Evolutionary conservation across 495 filamentous ascomycete genomes (phyloP), one percentile per base, ranked within the genome.

Genomic region (Aspergillus bertholletiae): DNA sequence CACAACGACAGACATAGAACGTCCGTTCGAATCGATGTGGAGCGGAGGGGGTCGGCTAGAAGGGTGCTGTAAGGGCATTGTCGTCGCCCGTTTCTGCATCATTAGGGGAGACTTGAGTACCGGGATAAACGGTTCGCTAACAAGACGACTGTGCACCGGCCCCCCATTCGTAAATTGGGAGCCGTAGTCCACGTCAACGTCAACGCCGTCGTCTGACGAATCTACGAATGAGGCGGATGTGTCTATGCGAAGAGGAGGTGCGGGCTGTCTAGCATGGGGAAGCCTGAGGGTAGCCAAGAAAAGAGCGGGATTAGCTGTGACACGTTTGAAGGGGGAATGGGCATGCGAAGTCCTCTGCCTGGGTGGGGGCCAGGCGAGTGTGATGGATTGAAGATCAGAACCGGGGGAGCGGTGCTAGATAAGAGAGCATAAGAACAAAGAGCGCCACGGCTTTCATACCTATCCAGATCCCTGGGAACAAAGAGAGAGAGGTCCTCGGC

Each of bases 111-210:
- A 76, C 34, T 63, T 64, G 30, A 76, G 67, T 32, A 73, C 60
- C 12, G 73, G 73, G 27, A 76, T 73, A 49, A 76, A 76, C n/a
- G 74, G 73, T 63, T 78, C 73, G 68, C 73, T 76, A 57, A 72
- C 68, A 53, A 78, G 71, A 67, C 73, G 73, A 55, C 61, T 74
- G 55, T 77, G 73, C 20, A 75, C 49, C 28, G 69, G 66, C 21
- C 68, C 72, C 54, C 66, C 72, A 76, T 73, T 68, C 72, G 71
- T 65, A 58, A 77, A 73, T 37, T 73, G 71, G 27, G 69, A 52
- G 46, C 57, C 61, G 59, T 71, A 75, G 24, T 65, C 63, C 18
- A 56, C 48, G 34, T 59, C 58, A 57, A 72, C 65, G 61, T 66
- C n/a, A n/a, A n/a, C n/a, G n/a, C n/a, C 63, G 59, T 69, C 62